Evolutionary conservation across 352 stramenopile genomes (phyloP).

Genomic region (Phytophthora pini): DNA sequence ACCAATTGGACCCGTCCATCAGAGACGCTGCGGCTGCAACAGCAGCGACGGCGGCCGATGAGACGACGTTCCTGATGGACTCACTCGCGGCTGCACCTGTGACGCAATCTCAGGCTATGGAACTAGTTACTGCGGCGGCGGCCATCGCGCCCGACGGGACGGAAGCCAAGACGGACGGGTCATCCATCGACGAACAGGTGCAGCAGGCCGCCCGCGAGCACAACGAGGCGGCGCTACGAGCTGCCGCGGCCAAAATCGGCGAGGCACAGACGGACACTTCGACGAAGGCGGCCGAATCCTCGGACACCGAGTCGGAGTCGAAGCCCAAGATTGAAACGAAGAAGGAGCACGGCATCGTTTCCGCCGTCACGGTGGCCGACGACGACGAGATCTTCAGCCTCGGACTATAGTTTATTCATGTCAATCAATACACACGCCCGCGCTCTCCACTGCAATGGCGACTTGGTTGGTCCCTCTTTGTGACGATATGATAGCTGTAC

Average conservation of each 20-base stretch:
- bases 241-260: slow-evolving; percentile 29
- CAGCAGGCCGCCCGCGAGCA: slow-evolving; percentile 46
- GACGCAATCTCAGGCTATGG: slow-evolving; percentile 24
- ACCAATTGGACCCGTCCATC: slow-evolving; percentile 77
- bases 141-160: slow-evolving; percentile 5
- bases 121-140: slow-evolving; percentile 19
- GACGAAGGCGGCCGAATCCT: slow-evolving; percentile 4
- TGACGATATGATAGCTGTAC: neutral
- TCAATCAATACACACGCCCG: slow-evolving; percentile 19
- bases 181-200: slow-evolving; percentile 56
- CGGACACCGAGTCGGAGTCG: slow-evolving; percentile 17
- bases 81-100: slow-evolving; percentile 26
- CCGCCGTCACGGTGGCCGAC: slow-evolving; percentile 33
- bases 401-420: slow-evolving; percentile 57
- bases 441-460: neutral
- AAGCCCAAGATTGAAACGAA: slow-evolving; percentile 7
- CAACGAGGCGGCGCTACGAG: slow-evolving; percentile 45
- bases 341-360: slow-evolving; percentile 2
- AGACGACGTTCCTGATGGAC: slow-evolving; percentile 41
- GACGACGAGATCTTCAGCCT: slow-evolving; percentile 88
- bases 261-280: slow-evolving; percentile 20
- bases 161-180: slow-evolving; percentile 41
- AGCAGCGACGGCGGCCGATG: slow-evolving; percentile 21
- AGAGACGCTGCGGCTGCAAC: slow-evolving; percentile 9
- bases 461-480: neutral